Percentiles rank a stretch among this genome's conserved stretches.
Conservation (phyloP, 73 alveolate species). For the Diophrys sp. region DNA sequence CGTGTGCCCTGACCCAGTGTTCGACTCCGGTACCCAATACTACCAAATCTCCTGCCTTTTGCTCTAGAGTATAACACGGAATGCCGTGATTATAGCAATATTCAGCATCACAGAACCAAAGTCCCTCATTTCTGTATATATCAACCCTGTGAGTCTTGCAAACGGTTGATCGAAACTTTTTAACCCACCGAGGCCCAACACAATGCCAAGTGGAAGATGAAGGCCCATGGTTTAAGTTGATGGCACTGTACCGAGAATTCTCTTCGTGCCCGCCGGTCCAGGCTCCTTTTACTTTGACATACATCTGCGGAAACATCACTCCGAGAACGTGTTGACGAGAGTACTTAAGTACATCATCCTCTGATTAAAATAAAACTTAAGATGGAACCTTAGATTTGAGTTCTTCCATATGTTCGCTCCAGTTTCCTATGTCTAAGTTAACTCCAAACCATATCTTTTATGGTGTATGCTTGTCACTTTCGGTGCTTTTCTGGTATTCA, state of each 20-base stretch:
- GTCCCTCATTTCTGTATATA: slow-evolving; percentile 59
- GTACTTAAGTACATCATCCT: slow-evolving; percentile 52
- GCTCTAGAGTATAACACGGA: slow-evolving; percentile 33
- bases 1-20: slow-evolving; percentile 72
- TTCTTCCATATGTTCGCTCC: slow-evolving; percentile 56
- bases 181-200: slow-evolving; percentile 36
- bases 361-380: slow-evolving; percentile 24
- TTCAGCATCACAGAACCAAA: slow-evolving; percentile 58
- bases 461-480: background rate
- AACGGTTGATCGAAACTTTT: slow-evolving; percentile 37
- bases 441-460: slow-evolving; percentile 50
- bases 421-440: slow-evolving; percentile 67
- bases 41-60: slow-evolving; percentile 65
- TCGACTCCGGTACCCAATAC: slow-evolving; percentile 63
- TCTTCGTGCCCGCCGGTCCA: slow-evolving; percentile 88
- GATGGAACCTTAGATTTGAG: slow-evolving; percentile 50
- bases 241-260: slow-evolving; percentile 62
- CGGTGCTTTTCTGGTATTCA: background rate
- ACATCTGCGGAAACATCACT: slow-evolving; percentile 67
- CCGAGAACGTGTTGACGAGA: slow-evolving; percentile 66
- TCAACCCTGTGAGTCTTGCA: slow-evolving; percentile 30
- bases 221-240: slow-evolving; percentile 75
- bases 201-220: slow-evolving; percentile 61
- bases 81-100: slow-evolving; percentile 42
- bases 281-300: slow-evolving; percentile 60